Base-by-base conservation (phyloP, 2,329 filamentous ascomycete genomes). In the Exophiala phaeomuriformis region DNA sequence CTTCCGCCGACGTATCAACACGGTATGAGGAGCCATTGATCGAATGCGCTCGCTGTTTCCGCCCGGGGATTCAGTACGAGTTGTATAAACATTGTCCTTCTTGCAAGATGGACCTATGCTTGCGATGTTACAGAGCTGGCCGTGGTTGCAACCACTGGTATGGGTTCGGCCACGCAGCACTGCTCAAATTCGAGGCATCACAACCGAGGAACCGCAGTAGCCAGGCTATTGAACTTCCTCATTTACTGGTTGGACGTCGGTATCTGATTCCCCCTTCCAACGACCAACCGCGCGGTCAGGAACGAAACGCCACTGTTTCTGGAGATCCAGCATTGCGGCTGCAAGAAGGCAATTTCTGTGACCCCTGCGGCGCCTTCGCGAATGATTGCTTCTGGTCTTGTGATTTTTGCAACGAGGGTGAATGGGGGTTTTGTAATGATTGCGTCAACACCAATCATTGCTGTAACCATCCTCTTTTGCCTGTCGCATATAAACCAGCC, bases 311-410 rank as follows among this genome's bases (percentile, higher is more conserved):
- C 6, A 35, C 27, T 39, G 56, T 58, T 9, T 35, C 53, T 10
- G 56, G 57, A 33, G 80, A 90, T 65, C 86, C 88, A 0, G 71
- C 75, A 3, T 76, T 77, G 37, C 76, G 88, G 28, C 71, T 93
- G 0, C 82, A 93, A 68, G 83, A 80, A 49, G 91, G 91, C 19
- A 83, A 88, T 4, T 96, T 96, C 68, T 97, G 91, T 67, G 82
- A 85, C 36, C 78, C 79, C 45, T 96, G 91, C 67, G 74, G 78
- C 12, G 75, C 79, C 0, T 86, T 82, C 74, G 79, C 88, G 0
- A 90, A 94, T 63, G 80, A 85, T 48, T 93, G 88, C 69, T 95
- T 88, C 69, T 97, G 90, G 91, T 84, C 87, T 58, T 97, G 91
- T 68, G 82, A 86, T 55, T 68, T 78, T 29, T 97, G 91, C 71